phyloP scores from a whole-genome alignment of 495 filamentous ascomycete genomes.

The Durotheca rogersii region DNA sequence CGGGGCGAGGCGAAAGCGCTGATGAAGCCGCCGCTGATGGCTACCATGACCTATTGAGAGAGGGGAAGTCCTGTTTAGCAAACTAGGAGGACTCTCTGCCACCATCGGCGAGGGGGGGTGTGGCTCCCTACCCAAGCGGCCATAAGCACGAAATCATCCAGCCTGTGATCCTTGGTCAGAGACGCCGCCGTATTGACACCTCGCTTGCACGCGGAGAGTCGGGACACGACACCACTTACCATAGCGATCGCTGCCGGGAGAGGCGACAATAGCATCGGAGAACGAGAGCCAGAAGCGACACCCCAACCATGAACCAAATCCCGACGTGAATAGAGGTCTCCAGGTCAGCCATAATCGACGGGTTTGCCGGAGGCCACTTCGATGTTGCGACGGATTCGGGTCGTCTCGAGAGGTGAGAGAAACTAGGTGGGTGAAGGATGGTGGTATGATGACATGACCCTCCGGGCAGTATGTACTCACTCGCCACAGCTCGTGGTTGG shows the following conservation, averaged over 20 bases:
- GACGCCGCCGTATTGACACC: no score
- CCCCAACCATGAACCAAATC: conserved; percentile 13
- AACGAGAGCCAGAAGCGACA: conserved; percentile 10
- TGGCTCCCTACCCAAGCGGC: conserved; percentile 9
- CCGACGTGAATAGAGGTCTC: conserved; percentile 10
- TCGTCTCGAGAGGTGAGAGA: not conserved
- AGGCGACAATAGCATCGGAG: conserved; percentile 9
- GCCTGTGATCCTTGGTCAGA: no score
- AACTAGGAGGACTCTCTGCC: not conserved
- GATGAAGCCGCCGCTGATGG: conserved; percentile 7
- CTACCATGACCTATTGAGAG: conserved; percentile 5
- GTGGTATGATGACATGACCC: no score
- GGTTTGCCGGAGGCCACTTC: no score
- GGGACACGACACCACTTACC: not conserved
- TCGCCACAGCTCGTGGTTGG: no score
- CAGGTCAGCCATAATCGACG: conserved; percentile 2
- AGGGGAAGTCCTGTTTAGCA: not conserved
- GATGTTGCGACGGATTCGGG: not conserved
- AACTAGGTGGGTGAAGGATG: no score
- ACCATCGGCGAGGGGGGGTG: not conserved
- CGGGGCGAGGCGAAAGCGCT: conserved; percentile 13
- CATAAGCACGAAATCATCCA: conserved; percentile 14
- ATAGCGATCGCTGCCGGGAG: conserved; percentile 8
- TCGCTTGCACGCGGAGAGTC: no score
- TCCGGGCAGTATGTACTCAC: no score